These are phyloP conservation scores for Yarrowia sp. DNA, from an alignment of 805 yeast genomes.

Conservation along the genomic window DNA sequence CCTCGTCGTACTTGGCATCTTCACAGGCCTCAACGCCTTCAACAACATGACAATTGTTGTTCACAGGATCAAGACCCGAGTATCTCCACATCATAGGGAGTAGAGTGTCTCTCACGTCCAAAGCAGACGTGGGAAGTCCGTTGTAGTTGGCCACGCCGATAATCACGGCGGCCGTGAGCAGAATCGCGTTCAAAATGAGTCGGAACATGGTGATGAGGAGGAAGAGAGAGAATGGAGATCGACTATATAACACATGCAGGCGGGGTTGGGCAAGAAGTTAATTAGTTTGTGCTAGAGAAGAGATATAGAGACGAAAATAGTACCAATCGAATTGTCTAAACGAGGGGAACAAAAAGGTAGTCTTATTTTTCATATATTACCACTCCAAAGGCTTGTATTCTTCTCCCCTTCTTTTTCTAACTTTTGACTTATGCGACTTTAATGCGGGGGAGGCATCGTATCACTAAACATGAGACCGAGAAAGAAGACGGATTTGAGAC, in stretches of 20 bases:
- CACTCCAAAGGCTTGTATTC: neutral
- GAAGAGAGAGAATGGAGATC: neutral
- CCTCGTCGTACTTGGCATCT: conserved; percentile 36
- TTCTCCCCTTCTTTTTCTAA: neutral
- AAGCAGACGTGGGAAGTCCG: conserved; percentile 14
- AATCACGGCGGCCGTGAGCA: conserved; percentile 11
- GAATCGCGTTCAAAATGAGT: conserved; percentile 1
- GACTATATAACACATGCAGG: neutral
- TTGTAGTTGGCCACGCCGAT: conserved; percentile 26
- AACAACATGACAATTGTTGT: conserved; percentile 25
- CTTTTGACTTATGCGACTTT: neutral
- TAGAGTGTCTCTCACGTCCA: conserved; percentile 26
- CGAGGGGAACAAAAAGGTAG: too few species aligned
- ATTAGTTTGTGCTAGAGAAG: too few species aligned
- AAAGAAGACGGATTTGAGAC: too few species aligned
- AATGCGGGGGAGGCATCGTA: conserved; percentile 19
- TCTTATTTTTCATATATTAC: too few species aligned
- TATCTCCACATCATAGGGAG: conserved; percentile 30
- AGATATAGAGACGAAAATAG: neutral
- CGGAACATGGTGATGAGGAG: conserved; percentile 1
- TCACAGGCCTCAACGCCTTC: conserved; percentile 23
- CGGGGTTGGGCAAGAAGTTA: neutral
- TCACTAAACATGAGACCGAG: conserved; percentile 11
- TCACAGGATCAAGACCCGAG: conserved; percentile 7
- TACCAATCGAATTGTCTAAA: neutral